phyloP scores from a whole-genome alignment of 1,284 basidiomycete species.

The Meripilus lineatus region DNA sequence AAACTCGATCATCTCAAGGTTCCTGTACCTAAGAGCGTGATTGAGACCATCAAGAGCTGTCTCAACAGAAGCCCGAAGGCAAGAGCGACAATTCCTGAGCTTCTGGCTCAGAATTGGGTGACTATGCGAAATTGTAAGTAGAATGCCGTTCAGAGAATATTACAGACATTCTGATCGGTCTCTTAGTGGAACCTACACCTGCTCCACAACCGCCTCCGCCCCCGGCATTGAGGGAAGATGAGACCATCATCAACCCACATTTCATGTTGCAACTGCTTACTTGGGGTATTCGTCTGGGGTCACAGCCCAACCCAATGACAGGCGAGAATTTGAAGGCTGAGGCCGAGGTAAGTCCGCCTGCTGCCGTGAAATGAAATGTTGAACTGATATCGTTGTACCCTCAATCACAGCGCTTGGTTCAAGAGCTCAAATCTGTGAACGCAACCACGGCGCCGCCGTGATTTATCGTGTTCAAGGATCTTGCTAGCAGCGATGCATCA shows the following conservation, averaged over 20 bases:
- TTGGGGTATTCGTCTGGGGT: constrained; percentile 60
- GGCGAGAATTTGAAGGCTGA: constrained; percentile 8
- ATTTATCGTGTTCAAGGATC: not conserved
- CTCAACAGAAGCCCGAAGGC: constrained; percentile 71
- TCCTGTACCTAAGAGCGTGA: constrained; percentile 63
- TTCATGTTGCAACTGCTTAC: constrained; percentile 68
- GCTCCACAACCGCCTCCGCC: constrained; percentile 20
- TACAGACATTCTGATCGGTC: not conserved
- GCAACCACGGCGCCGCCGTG: not conserved
- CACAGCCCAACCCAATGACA: constrained; percentile 13
- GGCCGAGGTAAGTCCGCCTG: constrained; percentile 15
- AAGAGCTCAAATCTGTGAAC: constrained; percentile 9
- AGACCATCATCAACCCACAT: constrained; percentile 68
- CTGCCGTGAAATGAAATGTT: not conserved
- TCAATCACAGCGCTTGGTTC: constrained; percentile 11
- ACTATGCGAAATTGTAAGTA: constrained; percentile 48
- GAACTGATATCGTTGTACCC: not conserved
- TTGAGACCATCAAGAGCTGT: constrained; percentile 73
- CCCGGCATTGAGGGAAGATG: constrained; percentile 39
- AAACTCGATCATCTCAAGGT: constrained; percentile 59
- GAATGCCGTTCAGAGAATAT: not conserved
- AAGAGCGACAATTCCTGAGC: constrained; percentile 76
- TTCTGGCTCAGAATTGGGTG: constrained; percentile 65
- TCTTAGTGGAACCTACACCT: constrained; percentile 2
- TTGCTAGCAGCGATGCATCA: not conserved